phyloP scores from a whole-genome alignment of 169 alveolate genomes.

The Cryptosporidium bovis region DNA sequence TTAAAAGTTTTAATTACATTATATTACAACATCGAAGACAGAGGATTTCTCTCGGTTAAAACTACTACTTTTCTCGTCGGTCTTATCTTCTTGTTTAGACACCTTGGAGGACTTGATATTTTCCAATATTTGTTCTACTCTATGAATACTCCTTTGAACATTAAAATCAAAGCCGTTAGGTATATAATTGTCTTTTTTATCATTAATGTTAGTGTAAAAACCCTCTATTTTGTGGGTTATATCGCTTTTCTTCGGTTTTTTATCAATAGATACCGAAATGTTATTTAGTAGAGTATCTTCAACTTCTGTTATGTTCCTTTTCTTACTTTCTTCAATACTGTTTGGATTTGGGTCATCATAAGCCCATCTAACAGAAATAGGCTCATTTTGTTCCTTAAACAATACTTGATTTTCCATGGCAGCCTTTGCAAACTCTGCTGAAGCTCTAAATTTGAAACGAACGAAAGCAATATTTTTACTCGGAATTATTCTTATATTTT shows the following conservation, averaged over 20 bases:
- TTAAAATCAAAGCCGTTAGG: not conserved
- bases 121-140: conserved; percentile 44
- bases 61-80: not conserved
- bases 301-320: conserved; percentile 26
- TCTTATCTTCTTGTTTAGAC: not conserved
- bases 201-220: not conserved
- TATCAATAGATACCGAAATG: not conserved
- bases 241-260: not conserved
- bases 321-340: conserved; percentile 34
- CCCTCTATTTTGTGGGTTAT: conserved; percentile 3
- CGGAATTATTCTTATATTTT: conserved; percentile 92
- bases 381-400: conserved; percentile 89
- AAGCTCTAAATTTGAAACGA: conserved; percentile 93
- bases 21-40: conserved; percentile 20
- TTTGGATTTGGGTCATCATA: conserved; percentile 85
- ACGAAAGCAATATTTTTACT: conserved; percentile 93
- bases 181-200: not conserved
- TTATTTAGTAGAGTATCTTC: not conserved
- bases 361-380: conserved; percentile 95
- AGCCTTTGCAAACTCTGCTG: conserved; percentile 99
- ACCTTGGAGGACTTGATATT: conserved; percentile 4
- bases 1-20: not conserved
- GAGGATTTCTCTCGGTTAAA: conserved; percentile 2
- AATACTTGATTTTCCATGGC: conserved; percentile 97
- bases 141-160: conserved; percentile 10